Base-by-base conservation (phyloP, 129 eudicot genomes). In the Tagetes erecta region DNA sequence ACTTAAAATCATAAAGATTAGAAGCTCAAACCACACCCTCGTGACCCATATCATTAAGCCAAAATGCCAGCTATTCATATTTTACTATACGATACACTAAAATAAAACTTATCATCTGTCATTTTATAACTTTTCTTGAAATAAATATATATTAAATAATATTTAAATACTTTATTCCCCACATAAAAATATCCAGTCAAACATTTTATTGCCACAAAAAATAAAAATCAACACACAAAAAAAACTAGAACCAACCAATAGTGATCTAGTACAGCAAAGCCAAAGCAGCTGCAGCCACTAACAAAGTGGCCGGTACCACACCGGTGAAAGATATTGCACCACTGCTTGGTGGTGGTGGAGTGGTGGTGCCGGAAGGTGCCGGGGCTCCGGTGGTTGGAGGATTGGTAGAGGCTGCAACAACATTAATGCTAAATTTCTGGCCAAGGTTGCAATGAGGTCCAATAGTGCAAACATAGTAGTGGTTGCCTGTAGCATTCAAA, bases 381-480 rank as follows among this genome's bases (percentile, higher is more conserved):
- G 80, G 33, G 6, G 78, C 11, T 8, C 49, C 49, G 11, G 10
- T 0, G 0, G 27, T 20, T 0, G 27, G 27, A 20, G 27, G 27
- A 20, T 20, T 20, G 27, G 27, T 0, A 20, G 27, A 6, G 49
- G 49, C 11, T 8, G 74, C 63, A 63, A 53, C 37, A 68, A 77
- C 89, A 12, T 73, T 80, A 64, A 84, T 75, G 30, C 74, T 75
- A 14, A 87, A 63, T 67, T 81, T 81, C 39, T 81, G 88, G 40
- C 88, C 88, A 7, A 0, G 0, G 50, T 13, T 1, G 38, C 87
- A 80, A 80, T 83, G 87, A 6, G 10, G 2, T 53, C 85, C 74
- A 70, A 76, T 14, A 47, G 80, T 78, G 77, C 87, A 81, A 2
- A 79, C 71, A 66, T 63, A 85, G 83, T 70, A 80, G 36, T 81